phyloP scores from a whole-genome alignment of 768 basidiomycete genomes.

The Russula dissimulans region DNA sequence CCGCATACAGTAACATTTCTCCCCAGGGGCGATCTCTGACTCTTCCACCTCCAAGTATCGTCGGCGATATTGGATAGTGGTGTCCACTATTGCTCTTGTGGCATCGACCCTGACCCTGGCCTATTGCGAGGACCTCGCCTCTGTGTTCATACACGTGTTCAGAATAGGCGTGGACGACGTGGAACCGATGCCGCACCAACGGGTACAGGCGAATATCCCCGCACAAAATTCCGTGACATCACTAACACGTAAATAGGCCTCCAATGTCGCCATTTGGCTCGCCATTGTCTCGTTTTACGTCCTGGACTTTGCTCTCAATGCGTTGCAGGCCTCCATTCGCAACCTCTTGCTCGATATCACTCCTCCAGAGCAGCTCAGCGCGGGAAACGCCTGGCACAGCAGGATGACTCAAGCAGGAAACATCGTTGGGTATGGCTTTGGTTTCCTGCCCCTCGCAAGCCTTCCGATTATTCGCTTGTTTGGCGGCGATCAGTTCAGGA shows the following conservation, averaged over 20 bases:
- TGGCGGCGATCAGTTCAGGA: slow-evolving; percentile 91
- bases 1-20: background rate
- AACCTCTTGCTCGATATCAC: slow-evolving; percentile 91
- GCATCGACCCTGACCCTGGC: slow-evolving; percentile 72
- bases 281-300: slow-evolving; percentile 89
- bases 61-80: slow-evolving; percentile 85
- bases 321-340: slow-evolving; percentile 82
- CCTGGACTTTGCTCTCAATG: slow-evolving; percentile 96
- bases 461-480: slow-evolving; percentile 70
- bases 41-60: slow-evolving; percentile 85
- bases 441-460: slow-evolving; percentile 79
- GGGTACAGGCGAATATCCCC: slow-evolving; percentile 31
- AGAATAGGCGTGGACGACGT: slow-evolving; percentile 74
- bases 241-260: slow-evolving; percentile 36
- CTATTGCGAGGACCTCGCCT: slow-evolving; percentile 68
- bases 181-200: slow-evolving; percentile 64
- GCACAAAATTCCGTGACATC: slow-evolving; percentile 1
- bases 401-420: slow-evolving; percentile 96
- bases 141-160: slow-evolving; percentile 66
- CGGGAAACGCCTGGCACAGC: slow-evolving; percentile 98
- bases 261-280: slow-evolving; percentile 67
- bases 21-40: slow-evolving; percentile 86
- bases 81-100: slow-evolving; percentile 76
- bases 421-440: slow-evolving; percentile 89
- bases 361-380: slow-evolving; percentile 79